Base-by-base conservation (phyloP, 371 early-diverging fungal genomes). In the Saksenaea oblongispora region DNA sequence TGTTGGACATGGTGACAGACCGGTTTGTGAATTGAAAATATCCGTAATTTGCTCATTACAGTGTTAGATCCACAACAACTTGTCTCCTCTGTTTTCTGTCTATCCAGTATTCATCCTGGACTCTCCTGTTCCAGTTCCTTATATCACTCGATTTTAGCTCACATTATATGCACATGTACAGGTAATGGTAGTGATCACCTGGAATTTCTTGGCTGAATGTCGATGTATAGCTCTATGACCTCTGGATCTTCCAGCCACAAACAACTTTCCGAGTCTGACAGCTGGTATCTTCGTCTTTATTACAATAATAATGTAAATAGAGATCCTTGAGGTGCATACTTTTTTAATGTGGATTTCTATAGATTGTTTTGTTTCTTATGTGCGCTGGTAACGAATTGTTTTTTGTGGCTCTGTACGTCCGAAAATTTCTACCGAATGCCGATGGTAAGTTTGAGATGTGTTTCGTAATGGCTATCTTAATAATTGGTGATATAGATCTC, bases 161-260 rank as follows among this genome's bases (percentile, higher is more conserved):
- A 61, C 98, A 98, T 75, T 98, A 98, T 79, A 93, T 97, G 90
- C 98, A 98, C 66, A 98, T 98, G 97, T 95, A 95, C 76, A 87
- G 93, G 86, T 90, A 84, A 69, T 59, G 8, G 24, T 26, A 42
- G 9, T 13, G n/a, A 27, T 15, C 11, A 24, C 9, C n/a, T 5
- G 14, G 3, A 37, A 24, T 5, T 10, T 22, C 22, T 22, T n/a
- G 51, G 51, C 22, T 22, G 26, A 13, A 22, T 15, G 35, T 59
- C 11, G 9, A 14, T 5, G 18, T 56, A 54, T 77, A 91, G 91
- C 64, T 91, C 96, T 26, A 82, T 97, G 70, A 84, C 86, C 2
- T 85, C 87, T n/a, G 98, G 98, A 68, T 83, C 89, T 14, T 80
- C 90, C 3, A 93, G 92, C 69, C 98, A 98, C 74, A 98, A 98